phyloP scores from a whole-genome alignment of 2,329 filamentous ascomycete genomes.

The Pseudogymnoascus sp. region DNA sequence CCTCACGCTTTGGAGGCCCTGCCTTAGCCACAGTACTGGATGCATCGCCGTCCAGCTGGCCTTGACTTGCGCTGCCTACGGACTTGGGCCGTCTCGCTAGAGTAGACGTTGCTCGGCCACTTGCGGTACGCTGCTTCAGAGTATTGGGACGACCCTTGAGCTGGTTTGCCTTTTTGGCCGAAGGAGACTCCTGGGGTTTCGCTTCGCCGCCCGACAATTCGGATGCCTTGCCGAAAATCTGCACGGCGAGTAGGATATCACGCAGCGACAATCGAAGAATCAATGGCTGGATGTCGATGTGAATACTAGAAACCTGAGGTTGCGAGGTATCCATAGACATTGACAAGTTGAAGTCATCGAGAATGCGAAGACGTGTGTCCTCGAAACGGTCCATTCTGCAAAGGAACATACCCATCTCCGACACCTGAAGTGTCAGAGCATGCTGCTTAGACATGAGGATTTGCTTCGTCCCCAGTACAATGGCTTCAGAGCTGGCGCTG shows the following conservation, averaged over 20 bases:
- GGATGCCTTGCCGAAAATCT: constrained; percentile 84
- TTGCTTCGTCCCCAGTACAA: constrained; percentile 91
- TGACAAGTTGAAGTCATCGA: constrained; percentile 93
- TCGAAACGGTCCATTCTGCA: constrained; percentile 99
- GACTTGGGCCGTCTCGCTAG: constrained; percentile 37
- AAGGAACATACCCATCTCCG: constrained; percentile 93
- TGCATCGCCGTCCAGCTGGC: constrained; percentile 33
- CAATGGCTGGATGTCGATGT: constrained; percentile 81
- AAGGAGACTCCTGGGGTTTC: constrained; percentile 37
- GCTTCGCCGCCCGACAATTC: constrained; percentile 66
- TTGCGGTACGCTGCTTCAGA: constrained; percentile 48
- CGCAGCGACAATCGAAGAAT: constrained; percentile 83
- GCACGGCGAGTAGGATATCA: constrained; percentile 87
- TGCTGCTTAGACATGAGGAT: constrained; percentile 89
- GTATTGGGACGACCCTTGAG: constrained; percentile 29
- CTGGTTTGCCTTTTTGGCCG: constrained; percentile 49
- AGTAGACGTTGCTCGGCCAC: constrained; percentile 47
- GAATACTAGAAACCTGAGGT: constrained; percentile 63
- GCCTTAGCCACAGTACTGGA: constrained; percentile 43
- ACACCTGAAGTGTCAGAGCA: constrained; percentile 85
- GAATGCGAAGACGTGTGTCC: constrained; percentile 76
- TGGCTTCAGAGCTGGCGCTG: constrained; percentile 83
- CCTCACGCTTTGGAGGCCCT: constrained; percentile 47
- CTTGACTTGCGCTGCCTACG: constrained; percentile 12
- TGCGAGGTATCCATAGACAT: constrained; percentile 71